A percentile compares a stretch with the other conserved stretches of the same genome.
These are phyloP conservation scores for Alternaria tenuissima DNA, from an alignment of 2,329 filamentous ascomycete species.

Conservation along the genomic window DNA sequence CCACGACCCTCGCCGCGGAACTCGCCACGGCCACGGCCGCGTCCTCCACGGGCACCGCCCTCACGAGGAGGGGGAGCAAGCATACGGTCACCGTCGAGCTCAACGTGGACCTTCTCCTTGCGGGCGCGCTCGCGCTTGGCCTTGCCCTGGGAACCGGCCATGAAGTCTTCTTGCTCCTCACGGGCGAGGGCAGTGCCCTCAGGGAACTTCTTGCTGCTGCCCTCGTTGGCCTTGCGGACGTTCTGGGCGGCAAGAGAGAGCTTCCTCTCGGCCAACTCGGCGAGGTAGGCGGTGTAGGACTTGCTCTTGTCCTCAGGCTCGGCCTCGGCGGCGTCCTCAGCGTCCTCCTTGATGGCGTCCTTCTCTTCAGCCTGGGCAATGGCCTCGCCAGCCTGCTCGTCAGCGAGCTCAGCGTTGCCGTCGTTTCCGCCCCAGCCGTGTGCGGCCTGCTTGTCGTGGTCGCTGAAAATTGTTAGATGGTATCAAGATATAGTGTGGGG, in stretches of 20 bases:
- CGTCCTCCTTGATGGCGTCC: slow-evolving; percentile 57
- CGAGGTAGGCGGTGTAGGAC: slow-evolving; percentile 89
- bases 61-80: slow-evolving; percentile 63
- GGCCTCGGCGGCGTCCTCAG: slow-evolving; percentile 53
- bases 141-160: slow-evolving; percentile 78
- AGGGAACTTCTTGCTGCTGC: slow-evolving; percentile 93
- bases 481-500: background rate
- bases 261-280: slow-evolving; percentile 79
- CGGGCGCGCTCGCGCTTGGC: slow-evolving; percentile 82
- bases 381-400: slow-evolving; percentile 89
- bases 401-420: slow-evolving; percentile 84
- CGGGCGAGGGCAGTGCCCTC: slow-evolving; percentile 73
- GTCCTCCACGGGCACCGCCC: slow-evolving; percentile 60
- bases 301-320: slow-evolving; percentile 86
- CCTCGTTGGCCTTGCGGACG: slow-evolving; percentile 92
- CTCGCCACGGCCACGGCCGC: slow-evolving; percentile 58
- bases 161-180: slow-evolving; percentile 73
- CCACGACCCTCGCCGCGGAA: slow-evolving; percentile 63
- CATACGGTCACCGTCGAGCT: slow-evolving; percentile 78
- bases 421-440: slow-evolving; percentile 88
- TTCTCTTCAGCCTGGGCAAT: slow-evolving; percentile 88
- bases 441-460: slow-evolving; percentile 85
- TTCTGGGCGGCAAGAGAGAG: slow-evolving; percentile 72
- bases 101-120: slow-evolving; percentile 88
- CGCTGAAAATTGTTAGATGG: slow-evolving; percentile 58